Evolutionary conservation across 306 rosid genomes (phyloP), one percentile per base, ranked within the genome.

Genomic region (Castanea mollissima): DNA sequence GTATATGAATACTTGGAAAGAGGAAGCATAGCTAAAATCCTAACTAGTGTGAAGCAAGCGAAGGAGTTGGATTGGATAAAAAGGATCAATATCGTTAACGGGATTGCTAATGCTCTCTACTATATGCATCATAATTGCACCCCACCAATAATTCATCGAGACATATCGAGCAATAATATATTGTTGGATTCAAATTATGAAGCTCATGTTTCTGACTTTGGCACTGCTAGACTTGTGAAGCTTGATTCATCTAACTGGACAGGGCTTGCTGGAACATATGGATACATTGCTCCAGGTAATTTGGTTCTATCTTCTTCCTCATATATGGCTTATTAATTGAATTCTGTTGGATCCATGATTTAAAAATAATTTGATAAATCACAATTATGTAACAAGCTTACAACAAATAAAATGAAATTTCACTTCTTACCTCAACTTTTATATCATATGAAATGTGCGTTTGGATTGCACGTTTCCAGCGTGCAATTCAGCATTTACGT

Each of bases 231-330:
- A 41, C 46, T 8, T 7, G 3, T 41, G 46, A 79, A 83, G 19
- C 52, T 27, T 20, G 83, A 72, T 19, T 84, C 85, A 8, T 74
- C 85, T 65, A 77, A 84, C 62, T 84, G 85, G 85, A 84, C 85
- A 9, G 65, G 73, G 6, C 56, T 86, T n/a, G 89, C 85, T 5
- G 87, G 87, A 41, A 86, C 89, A 27, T 74, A 77, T 35, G 87
- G 85, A n/a, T 86, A 86, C 38, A 32, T 83, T 57, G 89, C 89
- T 23, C 89, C 89, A 74, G 89, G 89, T 86, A 83, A 41, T 35
- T 20, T 49, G 15, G 18, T 59, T 23, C 31, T 23, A 20, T 11
- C 1, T 59, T 23, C 5, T 21, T 8, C 46, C 46, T 41, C 46
- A 41, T 41, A 41, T 41, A 41, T 41, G 46, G 46, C 46, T 41